Conservation (phyloP, 1,284 basidiomycete genomes). For the Lentinus polychrous region DNA sequence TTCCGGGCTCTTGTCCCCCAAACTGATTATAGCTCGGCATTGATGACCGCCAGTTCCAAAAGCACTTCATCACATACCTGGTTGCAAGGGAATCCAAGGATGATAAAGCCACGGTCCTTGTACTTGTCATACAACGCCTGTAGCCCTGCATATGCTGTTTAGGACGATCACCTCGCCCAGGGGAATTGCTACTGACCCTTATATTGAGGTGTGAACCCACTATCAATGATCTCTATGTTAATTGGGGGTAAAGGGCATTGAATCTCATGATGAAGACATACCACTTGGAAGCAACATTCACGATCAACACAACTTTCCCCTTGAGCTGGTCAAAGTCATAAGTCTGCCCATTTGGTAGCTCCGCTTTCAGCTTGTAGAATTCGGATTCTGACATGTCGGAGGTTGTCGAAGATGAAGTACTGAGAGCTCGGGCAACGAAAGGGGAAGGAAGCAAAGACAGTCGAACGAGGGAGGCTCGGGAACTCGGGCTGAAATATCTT, state of each 20-base stretch:
- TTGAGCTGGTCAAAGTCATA: conserved; percentile 63
- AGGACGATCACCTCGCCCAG: not conserved
- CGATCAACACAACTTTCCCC: conserved; percentile 71
- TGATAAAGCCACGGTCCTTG: conserved; percentile 66
- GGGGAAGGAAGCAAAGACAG: not conserved
- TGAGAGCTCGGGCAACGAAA: not conserved
- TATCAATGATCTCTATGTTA: conserved; percentile 22
- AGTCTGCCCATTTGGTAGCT: conserved; percentile 43
- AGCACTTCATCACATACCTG: conserved; percentile 51
- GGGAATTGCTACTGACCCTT: conserved; percentile 39
- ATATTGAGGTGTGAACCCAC: conserved; percentile 88
- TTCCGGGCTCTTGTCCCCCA: conserved; percentile 70
- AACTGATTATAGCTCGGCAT: conserved; percentile 40
- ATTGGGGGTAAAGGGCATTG: not conserved
- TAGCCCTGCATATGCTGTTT: conserved; percentile 43
- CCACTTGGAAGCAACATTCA: conserved; percentile 73
- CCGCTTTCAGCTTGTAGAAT: conserved; percentile 62
- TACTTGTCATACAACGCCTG: conserved; percentile 83
- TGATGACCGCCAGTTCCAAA: not conserved
- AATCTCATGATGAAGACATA: conserved; percentile 25
- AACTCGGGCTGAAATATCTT: not conserved
- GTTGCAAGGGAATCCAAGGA: conserved; percentile 91
- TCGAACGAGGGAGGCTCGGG: not conserved
- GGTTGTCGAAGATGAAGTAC: not conserved
- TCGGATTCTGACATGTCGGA: conserved; percentile 4